Evolutionary conservation across 192 early-diverging fungal genomes (phyloP).

Genomic region (Coemansia sp.): DNA sequence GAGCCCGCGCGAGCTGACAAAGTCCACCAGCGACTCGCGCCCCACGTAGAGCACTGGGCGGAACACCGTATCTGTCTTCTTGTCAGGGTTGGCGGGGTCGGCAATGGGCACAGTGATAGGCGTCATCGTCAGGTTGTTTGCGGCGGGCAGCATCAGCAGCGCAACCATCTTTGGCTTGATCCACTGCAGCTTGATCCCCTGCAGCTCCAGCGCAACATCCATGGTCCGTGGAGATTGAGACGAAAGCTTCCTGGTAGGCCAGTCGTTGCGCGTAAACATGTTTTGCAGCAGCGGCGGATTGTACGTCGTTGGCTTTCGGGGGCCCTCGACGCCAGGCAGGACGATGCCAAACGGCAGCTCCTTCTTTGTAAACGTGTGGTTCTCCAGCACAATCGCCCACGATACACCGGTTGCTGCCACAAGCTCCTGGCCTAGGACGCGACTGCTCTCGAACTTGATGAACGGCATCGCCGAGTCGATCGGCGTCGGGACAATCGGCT

Average conservation of each 20-base stretch:
- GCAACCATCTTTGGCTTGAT: slow-evolving; percentile 4
- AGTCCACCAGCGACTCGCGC: background rate
- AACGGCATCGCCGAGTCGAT: background rate
- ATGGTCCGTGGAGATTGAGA: background rate
- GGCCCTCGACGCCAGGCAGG: background rate
- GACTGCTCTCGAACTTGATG: background rate
- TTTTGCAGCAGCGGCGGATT: slow-evolving; percentile 7
- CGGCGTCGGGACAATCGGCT: background rate
- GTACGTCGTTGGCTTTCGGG: background rate
- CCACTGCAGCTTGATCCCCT: slow-evolving; percentile 17
- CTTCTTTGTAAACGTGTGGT: slow-evolving; percentile 2
- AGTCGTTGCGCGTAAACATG: slow-evolving; percentile 1
- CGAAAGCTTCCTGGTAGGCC: background rate
- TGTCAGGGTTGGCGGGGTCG: background rate
- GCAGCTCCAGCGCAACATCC: slow-evolving; percentile 13
- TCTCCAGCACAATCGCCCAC: slow-evolving; percentile 19
- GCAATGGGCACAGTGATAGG: background rate
- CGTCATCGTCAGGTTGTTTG: slow-evolving; percentile 4
- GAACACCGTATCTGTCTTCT: background rate
- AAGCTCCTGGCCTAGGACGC: background rate
- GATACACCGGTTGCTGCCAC: slow-evolving; percentile 7
- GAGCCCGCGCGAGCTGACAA: background rate
- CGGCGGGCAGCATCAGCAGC: background rate
- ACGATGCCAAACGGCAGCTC: slow-evolving; percentile 1
- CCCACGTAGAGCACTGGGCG: background rate